Percentiles rank a stretch among this genome's conserved stretches.
These are phyloP conservation scores for Boletus rex-veris DNA, from an alignment of 768 basidiomycete genomes.

Conservation along the genomic window DNA sequence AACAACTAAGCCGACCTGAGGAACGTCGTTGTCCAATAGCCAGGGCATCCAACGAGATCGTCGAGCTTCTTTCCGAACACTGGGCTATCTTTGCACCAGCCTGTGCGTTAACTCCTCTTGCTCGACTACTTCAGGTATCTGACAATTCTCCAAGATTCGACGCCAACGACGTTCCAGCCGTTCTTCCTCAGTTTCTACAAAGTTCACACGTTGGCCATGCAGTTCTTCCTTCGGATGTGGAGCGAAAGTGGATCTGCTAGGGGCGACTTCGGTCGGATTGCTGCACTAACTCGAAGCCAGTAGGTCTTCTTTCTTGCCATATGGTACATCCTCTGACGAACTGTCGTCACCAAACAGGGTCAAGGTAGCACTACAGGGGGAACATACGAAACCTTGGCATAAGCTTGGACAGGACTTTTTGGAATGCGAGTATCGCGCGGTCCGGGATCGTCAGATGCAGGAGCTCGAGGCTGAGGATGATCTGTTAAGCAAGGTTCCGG, in stretches of 20 bases:
- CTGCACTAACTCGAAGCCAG: conserved; percentile 81
- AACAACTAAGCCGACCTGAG: conserved; percentile 71
- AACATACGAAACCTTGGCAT: conserved; percentile 77
- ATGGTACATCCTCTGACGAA: conserved; percentile 2
- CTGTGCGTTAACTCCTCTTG: conserved; percentile 46
- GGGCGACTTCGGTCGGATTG: conserved; percentile 76
- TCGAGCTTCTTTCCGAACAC: conserved; percentile 78
- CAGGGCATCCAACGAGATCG: conserved; percentile 80
- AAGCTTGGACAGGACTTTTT: conserved; percentile 79
- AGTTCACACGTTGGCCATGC: conserved; percentile 75
- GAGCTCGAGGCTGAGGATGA: conserved; percentile 89
- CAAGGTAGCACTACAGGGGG: conserved; percentile 69
- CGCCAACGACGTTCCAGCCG: conserved; percentile 77
- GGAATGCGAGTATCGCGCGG: conserved; percentile 79
- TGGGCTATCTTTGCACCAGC: conserved; percentile 86
- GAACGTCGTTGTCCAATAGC: conserved; percentile 81
- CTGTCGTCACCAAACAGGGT: conserved; percentile 44
- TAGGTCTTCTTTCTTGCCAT: conserved; percentile 37
- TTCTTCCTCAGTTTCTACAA: conserved; percentile 84
- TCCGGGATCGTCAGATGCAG: conserved; percentile 85
- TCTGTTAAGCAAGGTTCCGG: conserved; percentile 77
- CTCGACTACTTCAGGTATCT: neutral
- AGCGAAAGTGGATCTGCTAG: conserved; percentile 75
- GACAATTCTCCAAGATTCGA: conserved; percentile 48
- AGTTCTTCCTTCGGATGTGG: conserved; percentile 94